Conservation (phyloP, 441 rosid genomes). For the Erysimum cheiri region DNA sequence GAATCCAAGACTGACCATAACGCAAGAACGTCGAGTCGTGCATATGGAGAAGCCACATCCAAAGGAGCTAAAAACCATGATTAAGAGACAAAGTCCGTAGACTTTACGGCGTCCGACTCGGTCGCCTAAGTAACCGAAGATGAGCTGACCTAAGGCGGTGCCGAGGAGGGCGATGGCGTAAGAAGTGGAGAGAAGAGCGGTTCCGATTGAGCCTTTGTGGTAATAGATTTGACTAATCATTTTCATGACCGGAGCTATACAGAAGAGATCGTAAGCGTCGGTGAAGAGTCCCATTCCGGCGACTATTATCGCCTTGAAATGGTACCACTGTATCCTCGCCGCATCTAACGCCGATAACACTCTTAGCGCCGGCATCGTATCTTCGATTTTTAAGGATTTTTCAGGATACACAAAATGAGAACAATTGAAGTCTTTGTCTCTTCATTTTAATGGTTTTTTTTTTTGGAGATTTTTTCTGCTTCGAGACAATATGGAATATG, state of each 20-base stretch:
- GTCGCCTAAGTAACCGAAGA: slow-evolving; percentile 76
- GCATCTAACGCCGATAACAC: slow-evolving; percentile 71
- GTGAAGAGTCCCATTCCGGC: slow-evolving; percentile 91
- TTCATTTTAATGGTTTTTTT: slow-evolving; percentile 13
- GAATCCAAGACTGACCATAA: slow-evolving; percentile 53
- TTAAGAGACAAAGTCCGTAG: slow-evolving; percentile 62
- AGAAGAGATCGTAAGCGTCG: slow-evolving; percentile 84
- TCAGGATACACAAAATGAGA: slow-evolving; percentile 19
- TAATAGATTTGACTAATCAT: slow-evolving; percentile 67
- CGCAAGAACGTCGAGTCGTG: slow-evolving; percentile 50
- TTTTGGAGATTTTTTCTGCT: slow-evolving; percentile 1
- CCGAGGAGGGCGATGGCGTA: slow-evolving; percentile 60
- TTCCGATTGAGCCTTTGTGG: slow-evolving; percentile 15
- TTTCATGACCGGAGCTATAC: slow-evolving; percentile 64
- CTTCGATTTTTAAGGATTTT: background rate
- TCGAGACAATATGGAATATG: slow-evolving; percentile 37
- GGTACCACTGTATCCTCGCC: slow-evolving; percentile 68
- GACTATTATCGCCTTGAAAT: slow-evolving; percentile 78
- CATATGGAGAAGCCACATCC: slow-evolving; percentile 77
- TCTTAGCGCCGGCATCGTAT: slow-evolving; percentile 48
- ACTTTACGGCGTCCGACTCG: slow-evolving; percentile 60
- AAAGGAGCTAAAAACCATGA: slow-evolving; percentile 65
- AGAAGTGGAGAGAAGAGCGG: slow-evolving; percentile 43
- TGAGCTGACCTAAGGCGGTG: slow-evolving; percentile 60
- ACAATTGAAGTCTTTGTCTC: slow-evolving; percentile 28